A percentile compares a stretch with the other conserved stretches of the same genome.
These are phyloP conservation scores for Blastosporella zonata DNA, from an alignment of 1,284 basidiomycete species.

Conservation along the genomic window DNA sequence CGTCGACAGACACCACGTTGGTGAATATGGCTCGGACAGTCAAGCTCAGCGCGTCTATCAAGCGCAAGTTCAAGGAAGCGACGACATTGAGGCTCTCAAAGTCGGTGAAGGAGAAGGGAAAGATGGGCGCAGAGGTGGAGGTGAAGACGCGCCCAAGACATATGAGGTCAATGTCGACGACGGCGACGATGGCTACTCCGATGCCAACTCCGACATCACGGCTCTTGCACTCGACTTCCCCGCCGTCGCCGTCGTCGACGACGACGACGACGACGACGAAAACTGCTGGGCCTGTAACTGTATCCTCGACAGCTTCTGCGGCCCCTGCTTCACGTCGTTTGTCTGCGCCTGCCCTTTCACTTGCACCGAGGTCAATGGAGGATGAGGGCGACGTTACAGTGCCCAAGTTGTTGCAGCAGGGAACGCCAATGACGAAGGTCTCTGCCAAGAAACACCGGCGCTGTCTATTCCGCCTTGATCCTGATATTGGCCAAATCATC, in stretches of 20 bases:
- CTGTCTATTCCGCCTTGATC: slow-evolving; percentile 24
- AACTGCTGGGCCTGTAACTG: not conserved
- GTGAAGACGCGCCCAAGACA: slow-evolving; percentile 5
- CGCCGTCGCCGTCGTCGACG: slow-evolving; percentile 1
- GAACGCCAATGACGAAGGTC: slow-evolving; percentile 27
- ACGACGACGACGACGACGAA: not conserved
- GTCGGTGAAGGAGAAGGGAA: slow-evolving; percentile 8
- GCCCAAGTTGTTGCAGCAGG: slow-evolving; percentile 21
- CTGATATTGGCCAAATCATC: slow-evolving; percentile 26
- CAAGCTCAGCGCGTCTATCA: slow-evolving; percentile 19
- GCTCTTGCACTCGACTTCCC: slow-evolving; percentile 5
- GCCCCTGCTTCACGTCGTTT: slow-evolving; percentile 4
- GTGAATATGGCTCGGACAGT: slow-evolving; percentile 6
- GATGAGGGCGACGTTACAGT: slow-evolving; percentile 20
- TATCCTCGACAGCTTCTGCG: not conserved
- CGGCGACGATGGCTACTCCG: slow-evolving; percentile 7
- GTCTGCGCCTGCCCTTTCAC: slow-evolving; percentile 9
- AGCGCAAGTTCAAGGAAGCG: slow-evolving; percentile 20
- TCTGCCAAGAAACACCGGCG: slow-evolving; percentile 24
- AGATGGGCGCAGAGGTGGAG: not conserved
- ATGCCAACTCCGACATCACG: slow-evolving; percentile 7
- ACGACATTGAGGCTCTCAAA: slow-evolving; percentile 17
- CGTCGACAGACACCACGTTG: slow-evolving; percentile 9
- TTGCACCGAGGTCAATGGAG: slow-evolving; percentile 5
- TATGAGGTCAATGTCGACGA: slow-evolving; percentile 10